Evolutionary conservation across 1,284 basidiomycete species (phyloP).

Genomic region (Leccinum huronense): DNA sequence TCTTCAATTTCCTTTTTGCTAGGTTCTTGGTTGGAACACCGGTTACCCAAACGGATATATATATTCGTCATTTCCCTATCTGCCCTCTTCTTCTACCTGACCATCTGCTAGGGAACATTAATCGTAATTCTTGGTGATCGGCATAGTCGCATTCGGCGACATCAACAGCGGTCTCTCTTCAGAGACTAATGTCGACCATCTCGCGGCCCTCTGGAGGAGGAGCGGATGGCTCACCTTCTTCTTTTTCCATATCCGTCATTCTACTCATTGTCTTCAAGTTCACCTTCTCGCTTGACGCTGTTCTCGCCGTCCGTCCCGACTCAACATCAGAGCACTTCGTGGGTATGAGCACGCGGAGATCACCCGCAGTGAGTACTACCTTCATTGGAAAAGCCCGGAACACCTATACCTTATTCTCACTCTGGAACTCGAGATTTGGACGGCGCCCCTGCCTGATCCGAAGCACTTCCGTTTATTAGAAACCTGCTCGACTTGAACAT

Average conservation of each 20-base stretch:
- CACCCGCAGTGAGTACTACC: slow-evolving; percentile 29
- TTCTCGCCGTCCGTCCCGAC: slow-evolving; percentile 65
- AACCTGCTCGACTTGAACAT: too few relatives aligned
- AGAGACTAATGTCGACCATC: slow-evolving; percentile 67
- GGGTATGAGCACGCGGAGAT: slow-evolving; percentile 38
- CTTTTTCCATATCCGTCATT: slow-evolving; percentile 70
- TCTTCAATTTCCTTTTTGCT: slow-evolving; percentile 88
- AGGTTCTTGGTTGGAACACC: slow-evolving; percentile 80
- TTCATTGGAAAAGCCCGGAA: slow-evolving; percentile 34
- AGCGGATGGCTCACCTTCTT: slow-evolving; percentile 88
- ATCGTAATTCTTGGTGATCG: slow-evolving; percentile 80
- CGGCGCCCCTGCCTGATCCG: too few relatives aligned
- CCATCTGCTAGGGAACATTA: slow-evolving; percentile 62
- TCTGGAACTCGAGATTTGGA: slow-evolving; percentile 69
- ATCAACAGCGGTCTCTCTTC: slow-evolving; percentile 73
- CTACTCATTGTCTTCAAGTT: slow-evolving; percentile 66
- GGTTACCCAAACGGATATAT: slow-evolving; percentile 77
- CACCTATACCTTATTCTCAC: slow-evolving; percentile 49
- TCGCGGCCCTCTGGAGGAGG: slow-evolving; percentile 81
- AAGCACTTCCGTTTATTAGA: too few relatives aligned
- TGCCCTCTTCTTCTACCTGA: slow-evolving; percentile 6
- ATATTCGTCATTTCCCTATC: slow-evolving; percentile 44
- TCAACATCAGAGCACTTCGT: slow-evolving; percentile 57
- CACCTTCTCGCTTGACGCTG: slow-evolving; percentile 62
- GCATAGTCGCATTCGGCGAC: slow-evolving; percentile 82